Evolutionary conservation across 345 rosid species (phyloP).

Genomic region (Salix arbutifolia): DNA sequence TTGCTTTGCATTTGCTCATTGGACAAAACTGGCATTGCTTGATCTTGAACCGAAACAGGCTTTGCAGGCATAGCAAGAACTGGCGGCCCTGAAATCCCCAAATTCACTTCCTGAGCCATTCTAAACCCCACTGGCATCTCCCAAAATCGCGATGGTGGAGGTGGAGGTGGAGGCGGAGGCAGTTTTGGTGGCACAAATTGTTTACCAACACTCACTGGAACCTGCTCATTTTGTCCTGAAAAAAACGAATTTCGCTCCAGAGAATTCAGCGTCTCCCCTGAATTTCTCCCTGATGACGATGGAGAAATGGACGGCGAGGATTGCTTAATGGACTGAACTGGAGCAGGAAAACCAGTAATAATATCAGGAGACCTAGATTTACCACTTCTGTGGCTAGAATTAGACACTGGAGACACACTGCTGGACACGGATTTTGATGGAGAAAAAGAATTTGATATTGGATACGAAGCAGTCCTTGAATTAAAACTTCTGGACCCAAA

Average conservation of each 20-base stretch:
- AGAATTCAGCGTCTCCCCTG: constrained; percentile 9
- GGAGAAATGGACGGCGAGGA: constrained; percentile 5
- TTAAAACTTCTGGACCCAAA: constrained; percentile 51
- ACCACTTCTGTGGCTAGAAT: constrained; percentile 36
- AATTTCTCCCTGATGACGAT: constrained; percentile 4
- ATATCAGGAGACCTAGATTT: constrained; percentile 45
- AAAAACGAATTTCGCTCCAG: constrained; percentile 13
- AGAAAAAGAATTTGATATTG: constrained; percentile 48
- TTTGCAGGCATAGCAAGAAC: constrained; percentile 34
- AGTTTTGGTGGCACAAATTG: constrained; percentile 33
- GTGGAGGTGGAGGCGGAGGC: constrained; percentile 78
- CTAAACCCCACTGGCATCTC: constrained; percentile 39
- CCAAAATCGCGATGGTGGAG: constrained; percentile 56
- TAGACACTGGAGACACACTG: constrained; percentile 35
- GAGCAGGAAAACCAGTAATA: constrained; percentile 23
- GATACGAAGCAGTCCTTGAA: constrained; percentile 67
- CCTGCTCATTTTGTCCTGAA: constrained; percentile 15
- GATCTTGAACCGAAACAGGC: constrained; percentile 26
- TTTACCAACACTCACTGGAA: constrained; percentile 9
- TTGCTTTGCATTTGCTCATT: constrained; percentile 22
- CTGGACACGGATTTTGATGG: constrained; percentile 43
- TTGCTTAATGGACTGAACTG: constrained; percentile 6
- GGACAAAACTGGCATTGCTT: neutral
- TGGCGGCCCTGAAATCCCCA: constrained; percentile 34
- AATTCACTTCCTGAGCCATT: constrained; percentile 3